Evolutionary conservation across 805 yeast species (phyloP), one percentile per base, ranked within the genome.

Genomic region (Candida corydali): DNA sequence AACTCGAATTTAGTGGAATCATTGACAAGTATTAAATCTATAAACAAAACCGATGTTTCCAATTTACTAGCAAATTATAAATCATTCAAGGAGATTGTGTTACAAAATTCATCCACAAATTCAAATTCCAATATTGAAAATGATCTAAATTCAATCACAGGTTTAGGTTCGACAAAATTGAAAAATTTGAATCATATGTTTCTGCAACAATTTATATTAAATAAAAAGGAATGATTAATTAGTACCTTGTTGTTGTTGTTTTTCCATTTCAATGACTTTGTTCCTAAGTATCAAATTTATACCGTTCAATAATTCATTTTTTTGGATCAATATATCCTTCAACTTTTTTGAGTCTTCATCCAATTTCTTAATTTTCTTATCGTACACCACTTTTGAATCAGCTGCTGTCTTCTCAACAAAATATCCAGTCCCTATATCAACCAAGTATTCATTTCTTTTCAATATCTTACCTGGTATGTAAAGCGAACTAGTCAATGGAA

Each of bases 381-480:
- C 75, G 57, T 86, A 91, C 51, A 87, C 91, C 37, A 57, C 59
- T 43, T 76, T 66, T 1, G 96, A 82, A 32, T 84, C 87, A 6
- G 65, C 63, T 0, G 77, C 75, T 33, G 59, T 59, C 60, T 93
- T 93, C 54, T 87, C 96, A 12, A 88, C 89, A 55, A 75, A 93
- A 56, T 93, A 93, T 2, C 98, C 98, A 0, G 98, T 93, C 24
- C 98, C 98, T 17, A 93, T 81, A 55, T 93, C 98, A 8, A 93
- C 96, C 55, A 93, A 68, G 50, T 82, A 93, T 40, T 73, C 78
- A 41, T 80, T 73, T 35, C 73, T 73, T 40, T 82, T 77, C 29
- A 70, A 68, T 35, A 86, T 72, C 37, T 68, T 75, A 2, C 98
- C 98, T 3, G 96, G 95, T 18, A 93, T 82, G 48, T 93, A 93